Evolutionary conservation across 805 yeast genomes (phyloP).

Genomic region (Ascoidea asiatica): DNA sequence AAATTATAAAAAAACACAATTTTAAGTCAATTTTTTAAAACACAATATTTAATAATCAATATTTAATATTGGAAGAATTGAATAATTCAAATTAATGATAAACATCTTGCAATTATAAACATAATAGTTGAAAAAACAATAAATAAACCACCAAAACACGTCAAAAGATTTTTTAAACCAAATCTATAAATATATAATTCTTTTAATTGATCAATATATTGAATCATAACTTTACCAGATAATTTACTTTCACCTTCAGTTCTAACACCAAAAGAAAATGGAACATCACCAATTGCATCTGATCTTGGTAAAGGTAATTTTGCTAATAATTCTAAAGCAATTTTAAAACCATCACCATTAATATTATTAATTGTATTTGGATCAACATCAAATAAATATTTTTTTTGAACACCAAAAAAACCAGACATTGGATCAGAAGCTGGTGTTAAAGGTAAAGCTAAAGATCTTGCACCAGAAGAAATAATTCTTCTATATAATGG

Average conservation of each 20-base stretch:
- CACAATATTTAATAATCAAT: too few relatives aligned
- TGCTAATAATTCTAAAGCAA: constrained; percentile 33
- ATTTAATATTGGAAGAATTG: too few relatives aligned
- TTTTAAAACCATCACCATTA: constrained; percentile 33
- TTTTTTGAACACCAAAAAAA: constrained; percentile 34
- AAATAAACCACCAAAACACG: too few relatives aligned
- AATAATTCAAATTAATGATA: too few relatives aligned
- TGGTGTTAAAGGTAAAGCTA: constrained; percentile 35
- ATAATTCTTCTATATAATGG: constrained; percentile 36
- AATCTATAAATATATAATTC: constrained; percentile 32
- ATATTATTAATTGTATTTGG: constrained; percentile 15
- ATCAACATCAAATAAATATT: constrained; percentile 23
- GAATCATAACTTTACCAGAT: constrained; percentile 34
- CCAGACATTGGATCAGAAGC: constrained; percentile 44
- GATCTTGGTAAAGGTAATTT: constrained; percentile 27
- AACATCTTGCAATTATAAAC: too few relatives aligned
- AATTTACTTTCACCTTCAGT: constrained; percentile 40
- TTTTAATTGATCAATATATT: constrained; percentile 30
- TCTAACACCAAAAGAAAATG: constrained; percentile 39
- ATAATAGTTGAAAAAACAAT: too few relatives aligned
- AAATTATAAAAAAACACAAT: too few relatives aligned
- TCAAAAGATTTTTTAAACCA: constrained; percentile 23
- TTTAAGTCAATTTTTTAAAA: too few relatives aligned
- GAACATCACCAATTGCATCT: constrained; percentile 29
- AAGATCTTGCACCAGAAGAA: constrained; percentile 32